Conservation (phyloP, 2,329 filamentous ascomycete genomes). For the Ceratocystis diversiconidia region DNA sequence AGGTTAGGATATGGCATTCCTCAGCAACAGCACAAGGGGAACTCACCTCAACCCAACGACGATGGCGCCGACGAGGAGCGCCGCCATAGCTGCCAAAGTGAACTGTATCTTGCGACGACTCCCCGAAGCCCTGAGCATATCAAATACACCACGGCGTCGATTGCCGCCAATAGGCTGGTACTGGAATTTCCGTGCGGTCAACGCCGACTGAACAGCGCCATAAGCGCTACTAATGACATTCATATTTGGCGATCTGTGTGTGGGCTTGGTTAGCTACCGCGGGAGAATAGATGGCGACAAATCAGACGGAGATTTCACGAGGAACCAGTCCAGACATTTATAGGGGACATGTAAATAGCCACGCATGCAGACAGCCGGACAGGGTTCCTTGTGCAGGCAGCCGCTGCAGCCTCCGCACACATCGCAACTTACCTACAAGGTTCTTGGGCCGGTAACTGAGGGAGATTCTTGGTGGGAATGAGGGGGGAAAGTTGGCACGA, state of each 20-base stretch:
- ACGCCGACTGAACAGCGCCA: conserved; percentile 5
- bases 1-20: neutral
- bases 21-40: neutral
- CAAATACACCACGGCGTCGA: neutral
- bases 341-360: neutral
- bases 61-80: conserved; percentile 2
- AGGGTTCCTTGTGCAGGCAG: neutral
- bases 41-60: conserved; percentile 15
- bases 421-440: neutral
- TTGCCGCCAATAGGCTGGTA: conserved; percentile 12
- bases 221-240: conserved; percentile 9
- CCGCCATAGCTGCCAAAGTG: conserved; percentile 3
- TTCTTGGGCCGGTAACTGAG: neutral
- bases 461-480: too few relatives aligned
- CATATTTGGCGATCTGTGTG: conserved; percentile 10
- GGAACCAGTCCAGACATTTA: neutral
- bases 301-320: too few relatives aligned
- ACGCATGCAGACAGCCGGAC: neutral
- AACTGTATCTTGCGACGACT: conserved; percentile 10
- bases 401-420: neutral
- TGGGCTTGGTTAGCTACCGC: neutral
- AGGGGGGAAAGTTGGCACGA: neutral
- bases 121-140: conserved; percentile 5
- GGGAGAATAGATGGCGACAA: neutral
- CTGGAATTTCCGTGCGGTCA: conserved; percentile 8